phyloP scores from a whole-genome alignment of 1,284 basidiomycete genomes.

The Coriolopsis trogii region DNA sequence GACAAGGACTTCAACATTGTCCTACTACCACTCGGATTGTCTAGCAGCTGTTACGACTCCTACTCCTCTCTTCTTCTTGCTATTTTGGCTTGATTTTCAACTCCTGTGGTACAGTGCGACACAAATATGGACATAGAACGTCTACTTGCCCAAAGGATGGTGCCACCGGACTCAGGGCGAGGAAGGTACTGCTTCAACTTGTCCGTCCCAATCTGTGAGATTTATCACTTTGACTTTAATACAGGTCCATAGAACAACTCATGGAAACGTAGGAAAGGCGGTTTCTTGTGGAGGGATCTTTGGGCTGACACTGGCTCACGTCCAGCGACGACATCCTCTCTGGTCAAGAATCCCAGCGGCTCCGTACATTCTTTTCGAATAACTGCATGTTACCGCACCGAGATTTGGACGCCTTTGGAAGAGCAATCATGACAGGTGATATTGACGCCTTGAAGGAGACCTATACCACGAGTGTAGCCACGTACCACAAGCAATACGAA shows the following conservation, averaged over 20 bases:
- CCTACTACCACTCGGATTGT: no score
- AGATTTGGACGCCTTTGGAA: constrained; percentile 40
- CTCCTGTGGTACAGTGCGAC: background rate
- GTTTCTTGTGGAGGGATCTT: background rate
- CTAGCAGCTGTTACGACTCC: no score
- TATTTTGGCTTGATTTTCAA: background rate
- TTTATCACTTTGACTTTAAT: background rate
- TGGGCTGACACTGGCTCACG: background rate
- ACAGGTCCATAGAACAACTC: constrained; percentile 3
- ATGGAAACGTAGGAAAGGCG: constrained; percentile 6
- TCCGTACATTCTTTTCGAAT: constrained; percentile 39
- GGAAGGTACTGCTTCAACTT: constrained; percentile 1
- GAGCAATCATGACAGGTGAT: constrained; percentile 32
- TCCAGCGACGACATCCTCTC: constrained; percentile 36
- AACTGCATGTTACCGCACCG: constrained; percentile 38
- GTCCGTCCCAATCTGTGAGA: background rate
- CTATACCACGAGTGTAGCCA: constrained; percentile 29
- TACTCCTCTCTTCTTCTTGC: no score
- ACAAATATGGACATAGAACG: background rate
- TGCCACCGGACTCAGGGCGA: background rate
- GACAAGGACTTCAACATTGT: no score
- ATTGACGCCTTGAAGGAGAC: constrained; percentile 33
- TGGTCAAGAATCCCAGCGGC: constrained; percentile 42
- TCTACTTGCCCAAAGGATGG: background rate
- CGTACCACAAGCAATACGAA: constrained; percentile 2